These are phyloP conservation scores for Sclerotinia sclerotiorum DNA, from an alignment of 2,329 filamentous ascomycete genomes.

Conservation along the genomic window DNA sequence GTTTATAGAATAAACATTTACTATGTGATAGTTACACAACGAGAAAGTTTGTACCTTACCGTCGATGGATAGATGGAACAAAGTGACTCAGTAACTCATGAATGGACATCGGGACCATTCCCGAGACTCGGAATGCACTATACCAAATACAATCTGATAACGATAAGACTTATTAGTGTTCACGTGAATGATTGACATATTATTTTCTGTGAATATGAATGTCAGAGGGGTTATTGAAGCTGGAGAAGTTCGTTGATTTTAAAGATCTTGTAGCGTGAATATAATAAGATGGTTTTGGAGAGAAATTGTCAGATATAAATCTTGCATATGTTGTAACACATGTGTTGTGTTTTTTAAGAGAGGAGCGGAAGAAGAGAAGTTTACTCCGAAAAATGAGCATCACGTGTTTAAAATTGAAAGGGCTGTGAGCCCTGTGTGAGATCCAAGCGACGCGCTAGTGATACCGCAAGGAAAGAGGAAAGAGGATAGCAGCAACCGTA, in stretches of 20 bases:
- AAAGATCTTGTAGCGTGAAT: no score
- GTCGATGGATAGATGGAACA: background rate
- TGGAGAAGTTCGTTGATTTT: background rate
- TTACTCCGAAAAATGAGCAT: rapidly evolving
- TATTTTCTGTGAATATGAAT: background rate
- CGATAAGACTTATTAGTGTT: constrained; percentile 2
- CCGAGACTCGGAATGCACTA: constrained; percentile 7
- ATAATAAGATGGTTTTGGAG: background rate
- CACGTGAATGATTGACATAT: background rate
- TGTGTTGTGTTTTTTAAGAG: background rate
- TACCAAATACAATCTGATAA: constrained; percentile 2
- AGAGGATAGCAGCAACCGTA: constrained; percentile 1
- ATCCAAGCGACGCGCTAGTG: constrained; percentile 15
- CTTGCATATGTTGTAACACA: background rate
- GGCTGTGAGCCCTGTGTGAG: constrained; percentile 20
- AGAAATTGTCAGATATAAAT: background rate
- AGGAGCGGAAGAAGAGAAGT: no score
- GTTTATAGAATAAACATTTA: background rate
- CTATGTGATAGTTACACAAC: background rate
- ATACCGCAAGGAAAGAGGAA: background rate
- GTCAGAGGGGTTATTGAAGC: background rate
- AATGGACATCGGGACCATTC: background rate
- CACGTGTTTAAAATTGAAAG: background rate
- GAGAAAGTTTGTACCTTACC: constrained; percentile 10
- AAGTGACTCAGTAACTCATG: background rate